Evolutionary conservation across 306 rosid species (phyloP).

Genomic region (Inga laurina): DNA sequence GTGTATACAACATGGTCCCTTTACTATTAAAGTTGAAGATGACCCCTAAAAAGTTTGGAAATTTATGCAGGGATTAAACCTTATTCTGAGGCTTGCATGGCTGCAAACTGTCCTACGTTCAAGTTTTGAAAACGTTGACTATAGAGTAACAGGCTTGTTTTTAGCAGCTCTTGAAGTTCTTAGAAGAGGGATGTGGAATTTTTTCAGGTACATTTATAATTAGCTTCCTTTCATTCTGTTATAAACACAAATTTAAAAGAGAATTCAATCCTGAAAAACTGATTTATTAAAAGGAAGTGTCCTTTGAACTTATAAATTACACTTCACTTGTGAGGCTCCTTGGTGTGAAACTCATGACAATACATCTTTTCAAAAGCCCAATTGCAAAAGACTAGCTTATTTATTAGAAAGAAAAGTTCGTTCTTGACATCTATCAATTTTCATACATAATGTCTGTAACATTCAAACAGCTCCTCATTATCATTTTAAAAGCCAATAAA

Average conservation of each 20-base stretch:
- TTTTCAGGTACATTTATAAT: slow-evolving; percentile 65
- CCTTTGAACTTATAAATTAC: no score
- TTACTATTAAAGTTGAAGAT: slow-evolving; percentile 17
- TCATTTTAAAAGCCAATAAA: background rate
- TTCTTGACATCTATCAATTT: background rate
- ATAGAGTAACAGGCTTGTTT: slow-evolving; percentile 77
- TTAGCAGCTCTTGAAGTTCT: slow-evolving; percentile 96
- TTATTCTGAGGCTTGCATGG: slow-evolving; percentile 95
- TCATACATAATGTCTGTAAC: background rate
- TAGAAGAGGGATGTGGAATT: slow-evolving; percentile 96
- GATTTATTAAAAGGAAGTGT: no score
- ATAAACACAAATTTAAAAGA: no score
- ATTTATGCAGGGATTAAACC: slow-evolving; percentile 82
- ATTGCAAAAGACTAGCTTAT: no score
- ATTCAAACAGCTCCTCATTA: background rate
- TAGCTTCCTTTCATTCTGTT: background rate
- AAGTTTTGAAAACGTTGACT: slow-evolving; percentile 78
- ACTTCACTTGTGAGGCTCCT: no score
- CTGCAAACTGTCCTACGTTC: slow-evolving; percentile 96
- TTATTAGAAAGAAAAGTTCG: no score
- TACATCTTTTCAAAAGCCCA: no score
- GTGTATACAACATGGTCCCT: background rate
- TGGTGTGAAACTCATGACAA: no score
- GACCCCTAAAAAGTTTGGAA: slow-evolving; percentile 34
- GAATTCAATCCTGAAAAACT: no score